A percentile compares a stretch with the other conserved stretches of the same genome.
phyloP scores from a whole-genome alignment of 2,329 filamentous ascomycete genomes.

The Phialemonium atrogriseum region DNA sequence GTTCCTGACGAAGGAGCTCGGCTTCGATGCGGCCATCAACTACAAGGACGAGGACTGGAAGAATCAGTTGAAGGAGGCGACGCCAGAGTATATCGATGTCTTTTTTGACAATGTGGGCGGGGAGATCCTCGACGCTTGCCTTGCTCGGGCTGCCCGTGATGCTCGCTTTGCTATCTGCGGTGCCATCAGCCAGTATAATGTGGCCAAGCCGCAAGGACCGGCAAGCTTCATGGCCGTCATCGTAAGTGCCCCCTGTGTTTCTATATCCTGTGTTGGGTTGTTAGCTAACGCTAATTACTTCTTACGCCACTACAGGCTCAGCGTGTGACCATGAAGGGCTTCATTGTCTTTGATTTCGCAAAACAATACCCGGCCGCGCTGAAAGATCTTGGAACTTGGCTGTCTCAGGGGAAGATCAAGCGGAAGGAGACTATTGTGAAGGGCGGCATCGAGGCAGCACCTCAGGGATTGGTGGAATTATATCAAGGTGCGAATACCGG shows the following conservation, averaged over 20 bases:
- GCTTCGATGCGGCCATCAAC: conserved; percentile 49
- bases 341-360: conserved; percentile 63
- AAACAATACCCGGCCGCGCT: conserved; percentile 49
- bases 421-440: conserved; percentile 61
- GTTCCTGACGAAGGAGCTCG: conserved; percentile 45
- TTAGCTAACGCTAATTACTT: no score
- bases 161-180: conserved; percentile 66
- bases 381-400: conserved; percentile 56
- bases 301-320: no score
- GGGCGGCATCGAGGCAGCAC: conserved; percentile 58
- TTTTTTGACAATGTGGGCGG: conserved; percentile 67
- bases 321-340: conserved; percentile 56
- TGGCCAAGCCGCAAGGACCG: no score
- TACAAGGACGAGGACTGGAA: conserved; percentile 44
- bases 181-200: conserved; percentile 62
- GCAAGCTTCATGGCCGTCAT: no score
- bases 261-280: no score
- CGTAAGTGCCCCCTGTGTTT: no score
- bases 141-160: conserved; percentile 52
- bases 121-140: conserved; percentile 59
- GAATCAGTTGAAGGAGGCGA: conserved; percentile 41
- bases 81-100: conserved; percentile 52
- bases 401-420: conserved; percentile 65
- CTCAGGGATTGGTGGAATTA: conserved; percentile 53
- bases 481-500: conserved; percentile 65